These are phyloP conservation scores for Phaeophleospora eucalypticola DNA, from an alignment of 2,329 filamentous ascomycete genomes.

Conservation along the genomic window DNA sequence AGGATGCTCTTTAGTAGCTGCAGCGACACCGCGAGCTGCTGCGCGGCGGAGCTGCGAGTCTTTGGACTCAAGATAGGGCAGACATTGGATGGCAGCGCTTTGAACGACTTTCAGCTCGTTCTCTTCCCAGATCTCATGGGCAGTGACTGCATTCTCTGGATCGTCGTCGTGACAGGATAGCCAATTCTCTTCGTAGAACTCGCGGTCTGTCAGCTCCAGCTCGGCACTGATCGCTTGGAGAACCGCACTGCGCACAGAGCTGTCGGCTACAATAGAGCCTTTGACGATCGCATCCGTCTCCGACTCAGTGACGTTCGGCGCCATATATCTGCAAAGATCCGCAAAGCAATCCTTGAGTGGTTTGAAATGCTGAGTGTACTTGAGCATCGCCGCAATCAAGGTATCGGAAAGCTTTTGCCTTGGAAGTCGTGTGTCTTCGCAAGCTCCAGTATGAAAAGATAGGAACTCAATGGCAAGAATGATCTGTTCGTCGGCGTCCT, in stretches of 20 bases:
- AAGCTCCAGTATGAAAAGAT: constrained; percentile 80
- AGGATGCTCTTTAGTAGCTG: constrained; percentile 61
- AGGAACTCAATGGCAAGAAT: constrained; percentile 85
- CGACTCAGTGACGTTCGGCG: constrained; percentile 67
- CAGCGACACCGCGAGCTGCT: constrained; percentile 75
- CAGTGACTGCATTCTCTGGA: constrained; percentile 78
- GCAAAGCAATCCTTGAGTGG: constrained; percentile 87
- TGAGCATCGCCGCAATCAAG: constrained; percentile 79
- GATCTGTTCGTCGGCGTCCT: constrained; percentile 85
- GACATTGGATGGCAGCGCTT: constrained; percentile 57
- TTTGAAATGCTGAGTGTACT: constrained; percentile 90
- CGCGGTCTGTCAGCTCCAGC: constrained; percentile 82
- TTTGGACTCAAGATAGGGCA: constrained; percentile 74
- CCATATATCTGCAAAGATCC: constrained; percentile 78
- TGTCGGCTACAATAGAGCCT: constrained; percentile 74
- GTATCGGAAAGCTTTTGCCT: constrained; percentile 67
- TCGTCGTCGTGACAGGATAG: constrained; percentile 87
- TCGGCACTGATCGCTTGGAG: constrained; percentile 88
- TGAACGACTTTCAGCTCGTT: constrained; percentile 70
- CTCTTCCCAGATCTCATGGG: constrained; percentile 89
- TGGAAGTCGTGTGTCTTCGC: constrained; percentile 69
- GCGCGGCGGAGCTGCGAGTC: constrained; percentile 80
- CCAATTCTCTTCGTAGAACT: constrained; percentile 89
- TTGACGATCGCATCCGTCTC: constrained; percentile 75
- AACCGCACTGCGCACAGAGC: constrained; percentile 75